These are phyloP conservation scores for Boletellus emodensis DNA, from an alignment of 768 basidiomycete species.

Conservation along the genomic window DNA sequence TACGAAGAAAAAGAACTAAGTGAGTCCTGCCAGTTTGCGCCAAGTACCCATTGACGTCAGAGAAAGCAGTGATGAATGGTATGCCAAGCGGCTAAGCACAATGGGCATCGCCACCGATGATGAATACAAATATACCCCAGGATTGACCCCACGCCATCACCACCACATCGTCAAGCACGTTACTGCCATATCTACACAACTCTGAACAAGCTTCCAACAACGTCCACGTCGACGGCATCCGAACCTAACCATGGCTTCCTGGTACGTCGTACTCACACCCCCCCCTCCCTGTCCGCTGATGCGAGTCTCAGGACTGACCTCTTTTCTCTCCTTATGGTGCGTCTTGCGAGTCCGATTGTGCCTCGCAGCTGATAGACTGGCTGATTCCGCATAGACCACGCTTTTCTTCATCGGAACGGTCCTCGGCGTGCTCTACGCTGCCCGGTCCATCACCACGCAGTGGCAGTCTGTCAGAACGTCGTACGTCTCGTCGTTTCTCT, in stretches of 20 bases:
- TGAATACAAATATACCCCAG: too few relatives aligned
- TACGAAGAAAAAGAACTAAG: too few relatives aligned
- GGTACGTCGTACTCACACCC: background rate
- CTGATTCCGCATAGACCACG: conserved; percentile 37
- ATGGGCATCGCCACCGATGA: too few relatives aligned
- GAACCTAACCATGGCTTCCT: conserved; percentile 11
- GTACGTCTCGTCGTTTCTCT: conserved; percentile 34
- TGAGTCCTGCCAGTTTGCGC: too few relatives aligned
- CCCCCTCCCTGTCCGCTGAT: background rate
- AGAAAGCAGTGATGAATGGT: too few relatives aligned
- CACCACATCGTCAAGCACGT: too few relatives aligned
- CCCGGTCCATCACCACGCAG: conserved; percentile 38
- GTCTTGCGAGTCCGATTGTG: background rate
- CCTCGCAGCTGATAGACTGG: background rate
- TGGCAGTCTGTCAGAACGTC: conserved; percentile 50
- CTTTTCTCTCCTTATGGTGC: conserved; percentile 15
- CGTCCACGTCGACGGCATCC: too few relatives aligned
- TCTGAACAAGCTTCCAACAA: too few relatives aligned
- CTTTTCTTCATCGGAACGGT: conserved; percentile 44
- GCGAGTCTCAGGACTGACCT: conserved; percentile 11
- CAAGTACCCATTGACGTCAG: too few relatives aligned
- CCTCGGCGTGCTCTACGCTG: conserved; percentile 38
- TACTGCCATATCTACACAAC: too few relatives aligned
- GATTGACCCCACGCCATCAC: too few relatives aligned
- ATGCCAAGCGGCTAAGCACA: too few relatives aligned